Percentiles rank a stretch among this genome's conserved stretches.
phyloP scores from a whole-genome alignment of 352 stramenopile species.

The Globisporangium barbulae region DNA sequence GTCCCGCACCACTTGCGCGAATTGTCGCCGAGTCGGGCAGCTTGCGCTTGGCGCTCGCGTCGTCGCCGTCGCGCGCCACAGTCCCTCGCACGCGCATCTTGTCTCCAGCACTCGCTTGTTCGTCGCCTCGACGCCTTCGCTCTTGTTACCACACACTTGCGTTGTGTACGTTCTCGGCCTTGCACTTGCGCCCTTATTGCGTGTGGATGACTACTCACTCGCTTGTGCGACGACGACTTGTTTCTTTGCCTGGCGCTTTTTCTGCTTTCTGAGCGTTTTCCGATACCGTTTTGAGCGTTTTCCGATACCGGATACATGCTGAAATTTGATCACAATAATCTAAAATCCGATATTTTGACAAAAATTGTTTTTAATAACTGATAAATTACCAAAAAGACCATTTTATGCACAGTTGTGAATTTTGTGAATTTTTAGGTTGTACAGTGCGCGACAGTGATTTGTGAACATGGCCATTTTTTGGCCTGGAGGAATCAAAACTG shows the following conservation, averaged over 20 bases:
- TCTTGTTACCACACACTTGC: neutral
- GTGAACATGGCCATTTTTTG: too few relatives aligned
- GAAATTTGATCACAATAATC: too few relatives aligned
- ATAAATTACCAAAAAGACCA: too few relatives aligned
- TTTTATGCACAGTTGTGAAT: too few relatives aligned
- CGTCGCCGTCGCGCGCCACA: conserved; percentile 8
- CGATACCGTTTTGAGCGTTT: neutral
- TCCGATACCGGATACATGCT: too few relatives aligned
- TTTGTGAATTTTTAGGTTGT: too few relatives aligned
- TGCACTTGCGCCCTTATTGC: neutral
- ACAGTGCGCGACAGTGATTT: too few relatives aligned
- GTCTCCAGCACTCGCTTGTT: neutral
- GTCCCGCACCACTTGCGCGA: neutral
- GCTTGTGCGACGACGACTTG: conserved; percentile 2
- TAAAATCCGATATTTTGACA: too few relatives aligned
- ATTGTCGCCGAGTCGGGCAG: conserved; percentile 8
- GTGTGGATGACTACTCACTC: neutral
- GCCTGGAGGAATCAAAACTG: too few relatives aligned
- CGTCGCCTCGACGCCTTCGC: neutral
- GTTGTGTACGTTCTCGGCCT: neutral
- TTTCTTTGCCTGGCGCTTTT: conserved; percentile 8
- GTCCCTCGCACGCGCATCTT: conserved; percentile 14
- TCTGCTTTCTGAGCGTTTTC: neutral
- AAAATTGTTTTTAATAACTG: too few relatives aligned
- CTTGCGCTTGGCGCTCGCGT: conserved; percentile 13